A percentile compares a stretch with the other conserved stretches of the same genome.
These are phyloP conservation scores for Mycena chlorophos DNA, from an alignment of 768 basidiomycete genomes.

Conservation along the genomic window DNA sequence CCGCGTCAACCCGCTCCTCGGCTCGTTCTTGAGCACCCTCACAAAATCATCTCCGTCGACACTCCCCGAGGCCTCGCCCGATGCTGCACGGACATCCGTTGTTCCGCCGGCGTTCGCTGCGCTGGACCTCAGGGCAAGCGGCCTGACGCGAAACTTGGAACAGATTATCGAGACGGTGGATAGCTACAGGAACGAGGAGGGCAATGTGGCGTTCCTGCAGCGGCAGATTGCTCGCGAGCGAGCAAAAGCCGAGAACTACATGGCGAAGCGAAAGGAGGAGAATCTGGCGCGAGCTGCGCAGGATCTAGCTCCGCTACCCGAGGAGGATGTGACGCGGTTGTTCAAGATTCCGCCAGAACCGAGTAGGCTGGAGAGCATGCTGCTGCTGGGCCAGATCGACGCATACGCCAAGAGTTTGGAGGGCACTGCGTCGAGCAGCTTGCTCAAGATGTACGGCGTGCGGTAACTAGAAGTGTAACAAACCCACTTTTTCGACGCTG, in stretches of 20 bases:
- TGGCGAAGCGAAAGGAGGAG: conserved; percentile 88
- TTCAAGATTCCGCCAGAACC: conserved; percentile 91
- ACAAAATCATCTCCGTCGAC: conserved; percentile 46
- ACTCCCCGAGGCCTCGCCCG: conserved; percentile 39
- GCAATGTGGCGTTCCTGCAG: conserved; percentile 84
- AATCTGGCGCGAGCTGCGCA: conserved; percentile 76
- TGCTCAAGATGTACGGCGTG: conserved; percentile 87
- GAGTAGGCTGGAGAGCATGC: conserved; percentile 81
- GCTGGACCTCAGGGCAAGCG: conserved; percentile 69
- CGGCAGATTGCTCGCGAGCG: conserved; percentile 90
- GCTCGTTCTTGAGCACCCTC: conserved; percentile 73
- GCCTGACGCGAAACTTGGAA: conserved; percentile 76
- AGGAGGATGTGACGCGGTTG: conserved; percentile 79
- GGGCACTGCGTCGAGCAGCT: conserved; percentile 55
- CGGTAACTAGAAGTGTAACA: conserved; percentile 24
- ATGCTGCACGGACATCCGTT: conserved; percentile 38
- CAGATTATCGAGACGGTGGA: conserved; percentile 84
- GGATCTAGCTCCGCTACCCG: conserved; percentile 82
- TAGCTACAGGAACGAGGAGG: conserved; percentile 85
- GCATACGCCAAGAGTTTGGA: conserved; percentile 79
- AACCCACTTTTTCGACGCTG: neutral
- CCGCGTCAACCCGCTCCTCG: conserved; percentile 77
- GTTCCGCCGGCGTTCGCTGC: conserved; percentile 64
- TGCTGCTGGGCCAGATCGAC: conserved; percentile 86
- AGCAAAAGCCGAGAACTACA: conserved; percentile 71